Percentiles rank a stretch among this genome's conserved stretches.
Conservation (phyloP, 78 protist species). For the Monosiga brevicollis region DNA sequence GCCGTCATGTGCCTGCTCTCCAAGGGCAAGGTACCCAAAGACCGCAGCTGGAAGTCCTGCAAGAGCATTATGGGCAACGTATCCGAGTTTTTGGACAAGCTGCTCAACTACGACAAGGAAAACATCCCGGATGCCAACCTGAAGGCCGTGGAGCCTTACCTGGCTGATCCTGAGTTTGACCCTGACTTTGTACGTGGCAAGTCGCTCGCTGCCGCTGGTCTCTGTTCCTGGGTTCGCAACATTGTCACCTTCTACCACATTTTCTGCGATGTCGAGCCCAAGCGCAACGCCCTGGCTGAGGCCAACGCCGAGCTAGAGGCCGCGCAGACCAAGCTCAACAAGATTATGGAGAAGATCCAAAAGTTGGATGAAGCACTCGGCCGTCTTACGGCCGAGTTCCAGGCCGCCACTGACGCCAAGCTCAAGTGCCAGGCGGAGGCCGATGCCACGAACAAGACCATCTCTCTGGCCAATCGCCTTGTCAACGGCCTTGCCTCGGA, state of each 20-base stretch:
- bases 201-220: constrained; percentile 57
- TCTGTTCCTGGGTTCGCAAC: constrained; percentile 61
- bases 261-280: constrained; percentile 56
- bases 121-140: constrained; percentile 45
- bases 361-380: constrained; percentile 13
- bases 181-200: constrained; percentile 33
- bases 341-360: constrained; percentile 15
- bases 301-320: constrained; percentile 32
- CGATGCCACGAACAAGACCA: constrained; percentile 22
- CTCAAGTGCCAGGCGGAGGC: constrained; percentile 30
- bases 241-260: constrained; percentile 46
- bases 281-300: constrained; percentile 37
- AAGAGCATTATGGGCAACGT: constrained; percentile 10
- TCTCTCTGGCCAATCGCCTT: constrained; percentile 61
- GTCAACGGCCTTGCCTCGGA: constrained; percentile 66
- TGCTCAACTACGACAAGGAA: constrained; percentile 48
- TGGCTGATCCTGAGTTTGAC: constrained; percentile 14
- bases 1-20: constrained; percentile 19
- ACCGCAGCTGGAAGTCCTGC: constrained; percentile 8
- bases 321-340: constrained; percentile 20
- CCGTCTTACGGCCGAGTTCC: constrained; percentile 22
- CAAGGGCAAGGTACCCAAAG: not conserved
- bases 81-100: constrained; percentile 14
- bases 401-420: constrained; percentile 45
- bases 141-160: constrained; percentile 15